Evolutionary conservation across 2,329 filamentous ascomycete genomes (phyloP).

Genomic region (Madurella mycetomatis): DNA sequence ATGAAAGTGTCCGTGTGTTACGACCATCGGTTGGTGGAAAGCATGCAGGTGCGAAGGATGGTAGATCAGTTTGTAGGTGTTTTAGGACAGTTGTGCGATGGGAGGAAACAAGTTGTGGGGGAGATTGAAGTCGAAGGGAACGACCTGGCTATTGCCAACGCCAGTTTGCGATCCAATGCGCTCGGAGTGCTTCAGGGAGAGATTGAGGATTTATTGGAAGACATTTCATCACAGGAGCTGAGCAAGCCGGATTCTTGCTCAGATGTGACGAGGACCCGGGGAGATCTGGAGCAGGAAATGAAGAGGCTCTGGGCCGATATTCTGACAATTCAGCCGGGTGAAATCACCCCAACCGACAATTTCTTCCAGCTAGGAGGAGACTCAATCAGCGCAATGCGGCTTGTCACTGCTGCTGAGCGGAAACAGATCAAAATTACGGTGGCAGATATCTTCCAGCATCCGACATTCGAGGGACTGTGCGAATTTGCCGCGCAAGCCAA

Average conservation of each 20-base stretch:
- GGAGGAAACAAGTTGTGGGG: background rate
- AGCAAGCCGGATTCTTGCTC: conserved; percentile 7
- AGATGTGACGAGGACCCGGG: conserved; percentile 24
- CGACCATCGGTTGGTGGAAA: conserved; percentile 5
- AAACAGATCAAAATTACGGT: conserved; percentile 38
- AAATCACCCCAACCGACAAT: conserved; percentile 33
- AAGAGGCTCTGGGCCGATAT: conserved; percentile 7
- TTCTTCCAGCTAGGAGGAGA: conserved; percentile 48
- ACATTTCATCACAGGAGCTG: conserved; percentile 7
- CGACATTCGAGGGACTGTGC: conserved; percentile 4
- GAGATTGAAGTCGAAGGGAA: conserved; percentile 1
- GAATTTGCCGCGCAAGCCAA: background rate
- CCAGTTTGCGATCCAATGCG: background rate
- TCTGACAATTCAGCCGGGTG: conserved; percentile 10
- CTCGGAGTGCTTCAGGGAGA: conserved; percentile 6
- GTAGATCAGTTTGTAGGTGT: conserved; percentile 4
- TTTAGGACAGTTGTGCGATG: conserved; percentile 3
- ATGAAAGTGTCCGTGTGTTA: conserved; percentile 10
- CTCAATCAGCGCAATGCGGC: conserved; percentile 45
- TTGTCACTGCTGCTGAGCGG: conserved; percentile 40
- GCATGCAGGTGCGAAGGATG: conserved; percentile 6
- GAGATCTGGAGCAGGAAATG: conserved; percentile 34
- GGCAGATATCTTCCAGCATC: conserved; percentile 12
- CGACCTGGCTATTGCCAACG: background rate
- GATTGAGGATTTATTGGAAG: conserved; percentile 7